Evolutionary conservation across 306 rosid species (phyloP), one percentile per base, ranked within the genome.

Genomic region (Trifolium fragiferum): DNA sequence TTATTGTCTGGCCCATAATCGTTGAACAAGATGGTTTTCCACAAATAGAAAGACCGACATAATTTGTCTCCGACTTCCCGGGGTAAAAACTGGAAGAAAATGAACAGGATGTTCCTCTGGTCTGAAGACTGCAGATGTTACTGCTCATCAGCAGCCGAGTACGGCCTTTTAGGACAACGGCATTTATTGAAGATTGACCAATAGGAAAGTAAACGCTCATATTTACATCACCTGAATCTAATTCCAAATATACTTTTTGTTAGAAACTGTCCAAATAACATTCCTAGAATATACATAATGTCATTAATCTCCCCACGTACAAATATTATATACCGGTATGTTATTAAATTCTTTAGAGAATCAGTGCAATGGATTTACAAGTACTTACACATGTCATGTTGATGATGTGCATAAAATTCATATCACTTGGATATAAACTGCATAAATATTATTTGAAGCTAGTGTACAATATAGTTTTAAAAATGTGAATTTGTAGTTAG

Each of bases 191-290:
- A 70, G 82, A 81, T 38, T 84, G 77, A 70, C 82, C 50, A 68
- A 66, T 76, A 71, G 89, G 53, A 84, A 85, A 71, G 50, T 86
- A 70, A 81, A 82, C 71, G 58, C 73, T 79, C 89, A 89, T 87
- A 78, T 73, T 87, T 69, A 78, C 86, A 82, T 51, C 75, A 75
- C 96, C 92, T 93, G 87, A 77, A 68, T 79, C 81, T 25, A 85
- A 66, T 81, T 78, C 65, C 75, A 78, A 76, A 80, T 25, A 63
- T 73, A 81, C 67, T 40, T 66, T 15, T 47, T 47, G 55, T 81
- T 59, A 72, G 66, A 63, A 75, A 61, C 69, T 75, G 46, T 40
- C 66, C 58, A 66, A 41, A 49, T 40, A 37, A 76, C 15, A 40
- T 64, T 80, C 51, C 40, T 27, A 33, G 11, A 46, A 71, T 55